These are phyloP conservation scores for Diaporthe australafricana DNA, from an alignment of 2,329 filamentous ascomycete genomes.

Conservation along the genomic window DNA sequence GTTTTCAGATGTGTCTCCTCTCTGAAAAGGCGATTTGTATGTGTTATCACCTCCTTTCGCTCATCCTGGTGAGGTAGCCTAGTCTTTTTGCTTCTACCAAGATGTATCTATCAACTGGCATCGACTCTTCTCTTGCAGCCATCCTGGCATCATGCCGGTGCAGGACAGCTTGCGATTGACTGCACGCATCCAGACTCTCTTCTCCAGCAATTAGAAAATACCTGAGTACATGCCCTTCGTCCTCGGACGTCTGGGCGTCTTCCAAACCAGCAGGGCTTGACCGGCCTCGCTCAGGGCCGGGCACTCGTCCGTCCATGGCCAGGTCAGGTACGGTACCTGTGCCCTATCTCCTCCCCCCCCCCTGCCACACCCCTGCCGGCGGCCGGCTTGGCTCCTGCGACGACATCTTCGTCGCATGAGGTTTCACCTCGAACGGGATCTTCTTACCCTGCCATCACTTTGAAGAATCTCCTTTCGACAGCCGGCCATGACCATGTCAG, in stretches of 20 bases:
- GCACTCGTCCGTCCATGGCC: not conserved
- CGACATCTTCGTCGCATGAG: conserved; percentile 42
- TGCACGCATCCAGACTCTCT: too few species aligned
- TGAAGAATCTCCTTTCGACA: conserved; percentile 25
- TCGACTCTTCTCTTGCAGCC: not conserved
- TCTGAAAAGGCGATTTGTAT: not conserved
- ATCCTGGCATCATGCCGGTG: not conserved
- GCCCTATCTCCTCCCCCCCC: conserved; percentile 33
- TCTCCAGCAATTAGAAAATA: not conserved
- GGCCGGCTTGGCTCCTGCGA: conserved; percentile 40
- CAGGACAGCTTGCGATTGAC: not conserved
- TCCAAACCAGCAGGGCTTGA: conserved; percentile 11
- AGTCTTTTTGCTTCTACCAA: not conserved
- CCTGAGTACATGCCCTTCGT: not conserved
- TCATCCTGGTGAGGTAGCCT: not conserved
- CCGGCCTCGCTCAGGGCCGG: not conserved
- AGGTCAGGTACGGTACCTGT: conserved; percentile 28
- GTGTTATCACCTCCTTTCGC: not conserved
- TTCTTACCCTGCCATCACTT: conserved; percentile 38
- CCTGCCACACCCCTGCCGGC: conserved; percentile 29
- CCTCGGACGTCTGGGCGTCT: conserved; percentile 20
- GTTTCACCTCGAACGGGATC: conserved; percentile 48
- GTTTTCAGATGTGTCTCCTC: not conserved
- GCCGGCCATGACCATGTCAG: conserved; percentile 29
- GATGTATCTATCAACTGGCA: not conserved